Conservation (phyloP, 139 green algal genomes). For the Chlorella sp. region DNA sequence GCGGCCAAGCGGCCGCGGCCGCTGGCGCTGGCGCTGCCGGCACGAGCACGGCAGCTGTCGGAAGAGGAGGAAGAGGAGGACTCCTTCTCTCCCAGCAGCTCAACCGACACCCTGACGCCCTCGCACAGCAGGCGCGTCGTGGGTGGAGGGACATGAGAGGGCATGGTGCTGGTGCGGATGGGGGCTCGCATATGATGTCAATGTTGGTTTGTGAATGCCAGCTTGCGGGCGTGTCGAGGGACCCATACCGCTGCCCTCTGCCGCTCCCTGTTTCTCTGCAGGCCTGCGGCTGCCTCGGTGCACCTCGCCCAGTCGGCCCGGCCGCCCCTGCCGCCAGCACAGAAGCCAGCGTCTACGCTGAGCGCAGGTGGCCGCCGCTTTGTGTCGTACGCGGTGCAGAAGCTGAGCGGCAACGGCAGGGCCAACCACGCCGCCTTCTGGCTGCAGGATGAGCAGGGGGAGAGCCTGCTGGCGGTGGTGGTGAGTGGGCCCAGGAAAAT, state of each 20-base stretch:
- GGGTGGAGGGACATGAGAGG: not conserved
- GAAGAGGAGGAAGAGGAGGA: not conserved
- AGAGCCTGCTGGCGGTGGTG: constrained; percentile 27
- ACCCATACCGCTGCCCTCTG: not conserved
- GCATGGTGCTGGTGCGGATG: too few relatives aligned
- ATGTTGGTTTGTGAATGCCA: not conserved
- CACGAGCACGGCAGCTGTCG: not conserved
- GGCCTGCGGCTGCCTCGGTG: not conserved
- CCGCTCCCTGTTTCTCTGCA: not conserved
- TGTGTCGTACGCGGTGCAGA: constrained; percentile 43
- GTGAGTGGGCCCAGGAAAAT: not conserved
- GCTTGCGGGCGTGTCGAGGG: too few relatives aligned
- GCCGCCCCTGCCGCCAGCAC: not conserved
- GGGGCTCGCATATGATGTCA: not conserved
- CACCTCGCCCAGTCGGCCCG: not conserved
- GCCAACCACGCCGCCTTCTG: constrained; percentile 63
- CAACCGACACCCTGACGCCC: not conserved
- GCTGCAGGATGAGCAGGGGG: constrained; percentile 47
- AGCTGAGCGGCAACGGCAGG: not conserved
- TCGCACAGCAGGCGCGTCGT: not conserved
- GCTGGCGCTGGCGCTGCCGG: not conserved
- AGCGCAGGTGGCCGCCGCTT: not conserved
- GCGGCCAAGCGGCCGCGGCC: not conserved
- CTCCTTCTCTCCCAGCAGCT: not conserved
- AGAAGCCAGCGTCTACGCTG: not conserved